Conservation (phyloP, 176 grass and related monocot species). For the Zoysia pacifica region DNA sequence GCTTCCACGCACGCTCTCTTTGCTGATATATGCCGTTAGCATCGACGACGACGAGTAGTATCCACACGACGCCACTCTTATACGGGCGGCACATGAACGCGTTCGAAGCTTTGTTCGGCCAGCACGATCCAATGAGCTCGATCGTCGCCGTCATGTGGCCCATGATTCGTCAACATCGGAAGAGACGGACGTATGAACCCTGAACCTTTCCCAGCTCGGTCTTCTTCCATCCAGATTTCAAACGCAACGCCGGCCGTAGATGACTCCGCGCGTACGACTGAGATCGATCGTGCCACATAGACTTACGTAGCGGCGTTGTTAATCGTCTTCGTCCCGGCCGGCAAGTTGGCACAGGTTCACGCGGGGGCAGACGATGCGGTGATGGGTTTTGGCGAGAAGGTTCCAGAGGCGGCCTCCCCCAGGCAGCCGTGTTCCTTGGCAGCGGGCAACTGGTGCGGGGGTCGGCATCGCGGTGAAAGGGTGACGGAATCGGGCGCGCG, state of each 20-base stretch:
- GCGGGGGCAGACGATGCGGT: slow-evolving; percentile 25
- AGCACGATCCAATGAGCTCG: slow-evolving; percentile 20
- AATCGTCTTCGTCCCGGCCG: background rate
- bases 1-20: background rate
- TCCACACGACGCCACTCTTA: slow-evolving; percentile 9
- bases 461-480: slow-evolving; percentile 6
- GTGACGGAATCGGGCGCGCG: background rate
- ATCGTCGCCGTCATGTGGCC: background rate
- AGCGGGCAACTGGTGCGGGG: slow-evolving; percentile 25
- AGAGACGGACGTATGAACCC: background rate
- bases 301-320: background rate
- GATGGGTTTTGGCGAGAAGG: slow-evolving; percentile 22
- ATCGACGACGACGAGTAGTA: background rate
- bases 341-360: slow-evolving; percentile 41
- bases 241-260: background rate
- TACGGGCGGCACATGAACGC: slow-evolving; percentile 2
- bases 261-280: background rate
- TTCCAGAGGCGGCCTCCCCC: slow-evolving; percentile 41
- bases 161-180: slow-evolving; percentile 19
- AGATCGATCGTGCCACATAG: background rate
- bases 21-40: background rate
- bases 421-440: slow-evolving; percentile 27
- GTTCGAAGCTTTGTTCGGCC: background rate
- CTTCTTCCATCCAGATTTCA: background rate
- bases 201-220: too few species aligned